Evolutionary conservation across 805 yeast genomes (phyloP), one percentile per base, ranked within the genome.

Genomic region (Wickerhamia fluorescens): DNA sequence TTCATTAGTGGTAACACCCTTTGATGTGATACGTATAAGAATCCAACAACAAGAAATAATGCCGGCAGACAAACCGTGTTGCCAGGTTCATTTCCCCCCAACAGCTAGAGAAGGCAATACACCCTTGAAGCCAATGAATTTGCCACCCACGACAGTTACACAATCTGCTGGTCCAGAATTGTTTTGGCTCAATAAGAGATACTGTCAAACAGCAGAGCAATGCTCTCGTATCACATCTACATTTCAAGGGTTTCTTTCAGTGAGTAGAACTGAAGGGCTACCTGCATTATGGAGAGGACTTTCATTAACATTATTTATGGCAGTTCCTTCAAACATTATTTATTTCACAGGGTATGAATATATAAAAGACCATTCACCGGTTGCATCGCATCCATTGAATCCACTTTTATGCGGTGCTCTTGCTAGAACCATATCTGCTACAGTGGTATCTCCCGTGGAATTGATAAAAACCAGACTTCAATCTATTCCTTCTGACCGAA

Each of bases 261-360:
- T 89, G 24, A 68, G 76, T 3, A 55, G 66, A 17, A 62, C 71
- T 15, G 98, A 92, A 54, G 98, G 98, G 0, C 16, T 74, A 0
- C 28, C 65, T 1, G 78, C 95, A 0, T 61, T 92, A 11, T 92
- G 96, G 89, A 64, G 97, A 30, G 98, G 98, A 0, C 66, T 92
- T 6, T 73, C 89, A 0, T 51, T 89, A 17, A 85, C 94, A 1
- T 57, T 92, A 12, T 34, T 81, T 9, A 92, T 92, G 94, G 85
- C 96, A 0, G 68, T 88, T 1, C 98, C 98, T 1, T 72, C 96
- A 1, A 92, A 89, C 43, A 82, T 92, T 36, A 88, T 92, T 5
- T 92, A 92, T 53, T 92, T 86, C 58, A 82, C 94, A 2, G 95
- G 96, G 0, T 92, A 92, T 51, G 98, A 92, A 44, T 73, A 79